These are phyloP conservation scores for Boletus holoroseus DNA, from an alignment of 1,284 basidiomycete species.

Conservation along the genomic window DNA sequence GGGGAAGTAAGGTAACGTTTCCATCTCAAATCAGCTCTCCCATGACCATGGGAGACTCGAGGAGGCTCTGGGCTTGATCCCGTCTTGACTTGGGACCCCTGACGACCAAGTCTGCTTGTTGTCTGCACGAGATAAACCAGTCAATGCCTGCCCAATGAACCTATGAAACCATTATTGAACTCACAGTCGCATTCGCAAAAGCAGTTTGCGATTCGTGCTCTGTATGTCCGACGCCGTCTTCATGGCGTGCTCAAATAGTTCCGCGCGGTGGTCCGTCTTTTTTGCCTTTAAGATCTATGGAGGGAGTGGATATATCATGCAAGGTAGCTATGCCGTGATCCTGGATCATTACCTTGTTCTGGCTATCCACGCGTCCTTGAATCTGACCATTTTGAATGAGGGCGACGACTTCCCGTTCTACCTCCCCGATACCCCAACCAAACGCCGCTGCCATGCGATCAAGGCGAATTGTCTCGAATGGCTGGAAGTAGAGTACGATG, in stretches of 20 bases:
- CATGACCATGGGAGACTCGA: slow-evolving; percentile 17
- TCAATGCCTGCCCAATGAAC: slow-evolving; percentile 1
- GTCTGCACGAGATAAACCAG: slow-evolving; percentile 37
- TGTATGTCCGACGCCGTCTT: slow-evolving; percentile 67
- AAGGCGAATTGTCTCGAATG: slow-evolving; percentile 76
- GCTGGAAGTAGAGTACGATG: slow-evolving; percentile 79
- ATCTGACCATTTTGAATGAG: slow-evolving; percentile 74
- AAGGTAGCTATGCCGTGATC: not conserved
- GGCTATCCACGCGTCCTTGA: slow-evolving; percentile 73
- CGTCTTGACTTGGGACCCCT: slow-evolving; percentile 39
- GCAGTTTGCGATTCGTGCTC: slow-evolving; percentile 63
- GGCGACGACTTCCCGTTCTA: slow-evolving; percentile 63
- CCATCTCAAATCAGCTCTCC: slow-evolving; percentile 15
- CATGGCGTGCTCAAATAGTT: slow-evolving; percentile 68
- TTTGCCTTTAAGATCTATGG: slow-evolving; percentile 66
- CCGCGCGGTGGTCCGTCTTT: slow-evolving; percentile 66
- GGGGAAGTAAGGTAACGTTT: not conserved
- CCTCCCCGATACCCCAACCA: slow-evolving; percentile 68
- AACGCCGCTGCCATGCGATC: slow-evolving; percentile 78
- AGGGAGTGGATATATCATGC: not conserved
- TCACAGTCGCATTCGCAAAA: slow-evolving; percentile 72
- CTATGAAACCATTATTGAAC: slow-evolving; percentile 24
- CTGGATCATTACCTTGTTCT: slow-evolving; percentile 57
- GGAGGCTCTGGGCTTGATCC: slow-evolving; percentile 17
- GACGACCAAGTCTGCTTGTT: slow-evolving; percentile 63